Evolutionary conservation across 225 moss, liverwort and hornwort genomes (phyloP).

Genomic region (Bryoerythrophyllum caledonicum): DNA sequence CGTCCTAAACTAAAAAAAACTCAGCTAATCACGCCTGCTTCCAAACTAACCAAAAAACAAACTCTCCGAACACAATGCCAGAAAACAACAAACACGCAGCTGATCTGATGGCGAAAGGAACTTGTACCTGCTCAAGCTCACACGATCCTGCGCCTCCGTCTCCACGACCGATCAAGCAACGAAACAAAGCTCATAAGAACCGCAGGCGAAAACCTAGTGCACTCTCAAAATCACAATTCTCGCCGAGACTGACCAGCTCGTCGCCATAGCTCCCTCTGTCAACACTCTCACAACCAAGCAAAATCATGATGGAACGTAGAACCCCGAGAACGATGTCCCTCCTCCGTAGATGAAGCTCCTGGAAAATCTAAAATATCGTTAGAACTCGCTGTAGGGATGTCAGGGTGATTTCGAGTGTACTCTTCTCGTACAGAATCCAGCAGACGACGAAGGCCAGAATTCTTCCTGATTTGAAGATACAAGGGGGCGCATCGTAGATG

Average conservation of each 20-base stretch:
- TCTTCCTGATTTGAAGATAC: too few relatives aligned
- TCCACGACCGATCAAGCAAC: neutral
- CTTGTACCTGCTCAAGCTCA: neutral
- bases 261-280: neutral
- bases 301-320: neutral
- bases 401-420: neutral
- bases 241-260: neutral
- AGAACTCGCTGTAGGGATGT: too few relatives aligned
- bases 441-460: too few relatives aligned
- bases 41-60: neutral
- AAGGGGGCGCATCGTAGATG: too few relatives aligned
- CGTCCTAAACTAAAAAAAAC: too few relatives aligned
- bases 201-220: neutral
- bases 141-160: neutral
- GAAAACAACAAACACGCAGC: neutral
- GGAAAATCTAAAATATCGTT: too few relatives aligned
- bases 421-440: too few relatives aligned
- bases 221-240: constrained; percentile 18
- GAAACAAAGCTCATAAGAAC: neutral
- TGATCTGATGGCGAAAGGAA: neutral
- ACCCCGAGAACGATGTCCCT: neutral
- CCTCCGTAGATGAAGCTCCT: fast-evolving
- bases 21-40: neutral
- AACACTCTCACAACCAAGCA: neutral
- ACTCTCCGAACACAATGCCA: neutral